phyloP scores from a whole-genome alignment of 208 protist genomes.

The Sergeia podlipaevii region DNA sequence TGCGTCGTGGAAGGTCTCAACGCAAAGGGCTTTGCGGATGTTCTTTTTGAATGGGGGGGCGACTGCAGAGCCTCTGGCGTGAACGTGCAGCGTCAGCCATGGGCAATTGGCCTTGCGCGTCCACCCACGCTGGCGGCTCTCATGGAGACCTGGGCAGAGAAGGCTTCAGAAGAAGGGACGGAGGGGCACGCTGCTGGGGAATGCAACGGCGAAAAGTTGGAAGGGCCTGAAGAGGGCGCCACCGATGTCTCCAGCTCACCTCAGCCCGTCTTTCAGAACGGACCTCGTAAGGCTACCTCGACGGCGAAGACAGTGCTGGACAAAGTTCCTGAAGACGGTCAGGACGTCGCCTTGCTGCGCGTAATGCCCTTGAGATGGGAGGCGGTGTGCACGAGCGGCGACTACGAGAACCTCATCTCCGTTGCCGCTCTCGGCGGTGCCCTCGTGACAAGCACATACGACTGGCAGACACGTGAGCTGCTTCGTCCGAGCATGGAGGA shows the following conservation, averaged over 20 bases:
- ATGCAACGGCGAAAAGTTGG: no score
- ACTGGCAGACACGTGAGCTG: slow-evolving; percentile 24
- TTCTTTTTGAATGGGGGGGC: slow-evolving; percentile 55
- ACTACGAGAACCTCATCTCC: slow-evolving; percentile 39
- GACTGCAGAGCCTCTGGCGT: slow-evolving; percentile 31
- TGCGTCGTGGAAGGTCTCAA: slow-evolving; percentile 37
- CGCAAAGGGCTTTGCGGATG: slow-evolving; percentile 21
- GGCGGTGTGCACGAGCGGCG: slow-evolving; percentile 39
- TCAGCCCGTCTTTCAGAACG: no score
- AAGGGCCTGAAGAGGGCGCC: no score
- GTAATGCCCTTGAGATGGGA: slow-evolving; percentile 35
- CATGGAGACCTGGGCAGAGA: no score
- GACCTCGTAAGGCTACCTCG: no score
- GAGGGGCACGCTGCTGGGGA: slow-evolving; percentile 2
- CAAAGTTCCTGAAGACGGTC: no score
- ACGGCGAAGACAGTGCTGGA: no score
- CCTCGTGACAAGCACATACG: slow-evolving; percentile 26
- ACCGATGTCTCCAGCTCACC: not conserved
- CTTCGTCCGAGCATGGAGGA: slow-evolving; percentile 18
- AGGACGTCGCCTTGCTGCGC: slow-evolving; percentile 14
- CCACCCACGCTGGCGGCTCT: slow-evolving; percentile 37
- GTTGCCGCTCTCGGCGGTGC: not conserved
- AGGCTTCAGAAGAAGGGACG: slow-evolving; percentile 13
- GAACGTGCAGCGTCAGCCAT: slow-evolving; percentile 22
- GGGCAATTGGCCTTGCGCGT: slow-evolving; percentile 32